Evolutionary conservation across 805 yeast genomes (phyloP).

Genomic region (Ogataea salicorniae): DNA sequence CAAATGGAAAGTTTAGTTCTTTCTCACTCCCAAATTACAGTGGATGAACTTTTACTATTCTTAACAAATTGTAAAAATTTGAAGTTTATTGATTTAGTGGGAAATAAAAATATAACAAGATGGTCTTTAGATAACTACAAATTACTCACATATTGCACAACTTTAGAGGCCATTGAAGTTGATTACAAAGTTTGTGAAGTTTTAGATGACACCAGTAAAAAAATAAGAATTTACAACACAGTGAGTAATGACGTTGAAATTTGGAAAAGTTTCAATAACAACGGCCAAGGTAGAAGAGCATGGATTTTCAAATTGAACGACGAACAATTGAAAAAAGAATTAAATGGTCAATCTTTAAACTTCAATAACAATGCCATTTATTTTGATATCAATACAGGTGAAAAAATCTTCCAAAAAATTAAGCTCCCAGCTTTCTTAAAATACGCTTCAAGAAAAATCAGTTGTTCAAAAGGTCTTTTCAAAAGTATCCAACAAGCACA

Average conservation of each 20-base stretch:
- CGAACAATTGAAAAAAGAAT: constrained; percentile 18
- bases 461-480: constrained; percentile 49
- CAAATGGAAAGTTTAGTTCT: constrained; percentile 39
- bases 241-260: constrained; percentile 17
- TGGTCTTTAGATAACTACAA: constrained; percentile 52
- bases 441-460: constrained; percentile 49
- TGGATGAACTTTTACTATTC: constrained; percentile 34
- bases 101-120: constrained; percentile 52
- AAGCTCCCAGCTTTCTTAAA: constrained; percentile 46
- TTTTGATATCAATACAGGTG: constrained; percentile 62
- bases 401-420: constrained; percentile 44
- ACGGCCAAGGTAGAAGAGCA: constrained; percentile 65
- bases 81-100: constrained; percentile 61
- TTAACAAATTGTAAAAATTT: constrained; percentile 34
- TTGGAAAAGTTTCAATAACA: constrained; percentile 50
- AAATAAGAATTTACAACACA: constrained; percentile 23
- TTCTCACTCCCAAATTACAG: constrained; percentile 33
- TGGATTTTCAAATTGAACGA: constrained; percentile 58
- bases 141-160: constrained; percentile 40
- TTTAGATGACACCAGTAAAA: constrained; percentile 32
- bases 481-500: constrained; percentile 17
- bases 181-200: constrained; percentile 52
- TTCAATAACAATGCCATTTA: constrained; percentile 39
- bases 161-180: constrained; percentile 62
- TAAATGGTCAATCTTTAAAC: constrained; percentile 21